Percentiles rank a stretch among this genome's conserved stretches.
These are phyloP conservation scores for Gaeumannomyces sp. DNA, from an alignment of 2,329 filamentous ascomycete species.

Conservation along the genomic window DNA sequence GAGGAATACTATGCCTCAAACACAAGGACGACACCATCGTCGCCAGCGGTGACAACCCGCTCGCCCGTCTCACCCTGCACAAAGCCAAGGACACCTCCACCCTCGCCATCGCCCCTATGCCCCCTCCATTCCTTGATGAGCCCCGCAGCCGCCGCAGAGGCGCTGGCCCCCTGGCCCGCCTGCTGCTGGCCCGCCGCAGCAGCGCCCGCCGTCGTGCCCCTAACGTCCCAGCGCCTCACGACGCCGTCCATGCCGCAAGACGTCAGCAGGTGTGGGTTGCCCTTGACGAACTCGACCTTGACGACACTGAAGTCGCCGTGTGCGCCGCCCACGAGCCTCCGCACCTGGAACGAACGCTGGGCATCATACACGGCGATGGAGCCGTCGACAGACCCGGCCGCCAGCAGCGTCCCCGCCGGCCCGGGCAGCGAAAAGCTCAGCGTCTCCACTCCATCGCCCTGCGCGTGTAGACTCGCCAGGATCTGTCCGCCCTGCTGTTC, in stretches of 20 bases:
- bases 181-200: constrained; percentile 24
- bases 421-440: constrained; percentile 55
- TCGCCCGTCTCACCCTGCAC: constrained; percentile 73
- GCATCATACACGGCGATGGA: constrained; percentile 84
- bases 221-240: constrained; percentile 77
- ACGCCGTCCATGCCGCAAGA: constrained; percentile 90
- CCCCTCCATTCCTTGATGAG: constrained; percentile 85
- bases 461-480: constrained; percentile 75
- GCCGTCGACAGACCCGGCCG: constrained; percentile 64
- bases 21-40: constrained; percentile 68
- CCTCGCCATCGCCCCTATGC: constrained; percentile 76
- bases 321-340: constrained; percentile 72
- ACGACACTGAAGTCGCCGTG: constrained; percentile 89
- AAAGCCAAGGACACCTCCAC: constrained; percentile 85
- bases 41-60: constrained; percentile 80
- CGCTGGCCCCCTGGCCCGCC: constrained; percentile 18
- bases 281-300: constrained; percentile 75
- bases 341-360: constrained; percentile 77
- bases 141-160: constrained; percentile 52
- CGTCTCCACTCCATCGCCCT: constrained; percentile 71
- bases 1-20: constrained; percentile 48
- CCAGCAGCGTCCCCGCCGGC: constrained; percentile 42
- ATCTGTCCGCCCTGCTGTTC: constrained; percentile 48
- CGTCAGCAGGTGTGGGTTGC: constrained; percentile 61
- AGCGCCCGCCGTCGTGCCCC: constrained; percentile 33